Base-by-base conservation (phyloP, 768 basidiomycete genomes). In the Agrocybe pediades region DNA sequence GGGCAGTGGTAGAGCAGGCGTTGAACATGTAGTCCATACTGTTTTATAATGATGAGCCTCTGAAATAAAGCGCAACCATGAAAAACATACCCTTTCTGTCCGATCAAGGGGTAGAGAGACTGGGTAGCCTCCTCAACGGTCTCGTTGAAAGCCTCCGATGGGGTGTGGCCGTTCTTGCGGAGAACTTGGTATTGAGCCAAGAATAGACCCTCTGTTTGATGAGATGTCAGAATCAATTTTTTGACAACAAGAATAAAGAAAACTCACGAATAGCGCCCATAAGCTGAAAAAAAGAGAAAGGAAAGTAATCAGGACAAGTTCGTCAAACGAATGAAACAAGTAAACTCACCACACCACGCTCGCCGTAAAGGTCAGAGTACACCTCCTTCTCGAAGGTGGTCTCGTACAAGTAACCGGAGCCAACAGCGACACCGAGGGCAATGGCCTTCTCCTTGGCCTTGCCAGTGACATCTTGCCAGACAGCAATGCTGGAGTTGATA, bases 71-170 rank as follows among this genome's bases (percentile, higher is more conserved):
- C 27, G 20, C 15, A 49, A 19, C 40, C 41, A 15, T 53, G 25
- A 16, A 46, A 41, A 21, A 68, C 85, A 51, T 70, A 91, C 88
- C 94, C 95, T 71, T 97, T 90, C 67, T 88, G 83, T 61, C 96
- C 97, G 65, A 99, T 94, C 72, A 99, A 74, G 55, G 97, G 97
- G 81, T 92, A 98, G 59, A 99, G 86, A 33, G 94, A 96, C 70
- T 99, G 95, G 40, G 96, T 98, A n/a, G 97, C 97, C 78, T 98
- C 97, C 75, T 98, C 97, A 57, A 98, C 97, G 55, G 97, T 98
- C 81, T 99, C 97, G 74, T 99, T 98, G 86, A 99, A 98, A 45
- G 95, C 95, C 71, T 99, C 97, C 40, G 96, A 98, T 49, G 97
- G 97, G 3, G 86, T 78, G 83, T 99, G 97, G 51, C 95, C 95